Percentiles rank a stretch among this genome's conserved stretches.
Evolutionary conservation across 208 protist species (phyloP).

Genomic region (Herpetomonas samuelpessoai): DNA sequence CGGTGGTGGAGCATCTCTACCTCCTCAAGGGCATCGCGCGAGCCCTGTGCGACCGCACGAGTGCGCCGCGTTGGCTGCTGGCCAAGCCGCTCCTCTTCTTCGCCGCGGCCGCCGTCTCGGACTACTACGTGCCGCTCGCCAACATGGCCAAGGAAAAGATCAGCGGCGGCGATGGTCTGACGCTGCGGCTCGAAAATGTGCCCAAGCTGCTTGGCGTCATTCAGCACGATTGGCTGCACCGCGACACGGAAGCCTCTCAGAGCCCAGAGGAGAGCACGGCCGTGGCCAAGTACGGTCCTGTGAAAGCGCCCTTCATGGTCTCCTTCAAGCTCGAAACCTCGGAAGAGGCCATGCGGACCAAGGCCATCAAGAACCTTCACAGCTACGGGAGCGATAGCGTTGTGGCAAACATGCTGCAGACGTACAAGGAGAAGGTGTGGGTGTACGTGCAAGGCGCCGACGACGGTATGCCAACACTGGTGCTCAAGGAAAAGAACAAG

Average conservation of each 20-base stretch:
- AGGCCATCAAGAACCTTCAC: constrained; percentile 68
- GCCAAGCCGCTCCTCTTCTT: constrained; percentile 63
- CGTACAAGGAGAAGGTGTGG: constrained; percentile 72
- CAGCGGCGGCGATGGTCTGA: constrained; percentile 68
- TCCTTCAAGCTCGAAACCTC: constrained; percentile 86
- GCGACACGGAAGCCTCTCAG: too few species aligned
- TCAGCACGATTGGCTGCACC: constrained; percentile 50
- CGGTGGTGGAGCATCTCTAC: constrained; percentile 79
- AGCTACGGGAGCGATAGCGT: constrained; percentile 69
- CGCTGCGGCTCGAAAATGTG: constrained; percentile 58
- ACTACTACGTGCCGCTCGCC: constrained; percentile 74
- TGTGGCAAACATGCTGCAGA: constrained; percentile 82
- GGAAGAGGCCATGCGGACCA: constrained; percentile 54
- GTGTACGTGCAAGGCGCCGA: constrained; percentile 45
- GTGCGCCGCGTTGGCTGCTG: constrained; percentile 13
- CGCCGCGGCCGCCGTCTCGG: constrained; percentile 74
- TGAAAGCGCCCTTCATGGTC: constrained; percentile 39
- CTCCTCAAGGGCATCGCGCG: constrained; percentile 43
- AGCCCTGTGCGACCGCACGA: constrained; percentile 25
- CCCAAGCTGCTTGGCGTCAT: constrained; percentile 67
- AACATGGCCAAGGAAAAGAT: constrained; percentile 69
- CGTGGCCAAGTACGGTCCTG: constrained; percentile 5
- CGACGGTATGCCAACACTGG: constrained; percentile 26
- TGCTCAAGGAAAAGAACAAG: constrained; percentile 22
- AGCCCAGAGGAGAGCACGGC: not conserved